phyloP scores from a whole-genome alignment of 1,284 basidiomycete genomes.

The Filobasidium uniguttulatum region DNA sequence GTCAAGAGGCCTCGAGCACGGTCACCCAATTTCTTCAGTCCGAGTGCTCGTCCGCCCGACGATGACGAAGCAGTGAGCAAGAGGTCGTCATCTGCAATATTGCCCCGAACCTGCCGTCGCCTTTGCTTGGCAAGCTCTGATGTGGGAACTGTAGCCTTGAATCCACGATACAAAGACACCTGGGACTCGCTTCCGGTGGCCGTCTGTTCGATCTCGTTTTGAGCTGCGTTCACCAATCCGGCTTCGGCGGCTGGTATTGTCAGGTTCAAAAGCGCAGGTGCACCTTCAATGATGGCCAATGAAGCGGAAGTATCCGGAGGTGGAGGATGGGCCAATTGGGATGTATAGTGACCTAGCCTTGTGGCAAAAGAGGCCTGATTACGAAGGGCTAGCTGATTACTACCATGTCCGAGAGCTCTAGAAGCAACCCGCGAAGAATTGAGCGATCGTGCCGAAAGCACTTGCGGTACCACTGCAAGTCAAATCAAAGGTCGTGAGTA shows the following conservation, averaged over 20 bases:
- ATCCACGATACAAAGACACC: slow-evolving; percentile 67
- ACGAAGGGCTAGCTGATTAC: not conserved
- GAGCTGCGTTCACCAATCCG: slow-evolving; percentile 51
- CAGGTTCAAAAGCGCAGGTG: slow-evolving; percentile 3
- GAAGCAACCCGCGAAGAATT: slow-evolving; percentile 25
- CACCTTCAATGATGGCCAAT: slow-evolving; percentile 21
- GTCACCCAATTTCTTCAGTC: slow-evolving; percentile 63
- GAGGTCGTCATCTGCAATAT: slow-evolving; percentile 45
- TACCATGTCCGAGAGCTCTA: slow-evolving; percentile 25
- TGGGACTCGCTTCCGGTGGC: not conserved
- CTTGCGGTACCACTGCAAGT: slow-evolving; percentile 61
- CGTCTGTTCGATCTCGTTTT: slow-evolving; percentile 52
- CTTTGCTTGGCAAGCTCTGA: slow-evolving; percentile 61
- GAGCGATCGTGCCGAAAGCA: slow-evolving; percentile 44
- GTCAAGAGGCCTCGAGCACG: slow-evolving; percentile 57
- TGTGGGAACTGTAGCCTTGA: slow-evolving; percentile 80
- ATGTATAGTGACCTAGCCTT: not conserved
- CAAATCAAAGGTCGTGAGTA: not conserved
- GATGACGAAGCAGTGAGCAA: not conserved
- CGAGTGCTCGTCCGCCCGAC: slow-evolving; percentile 53
- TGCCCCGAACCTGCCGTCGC: slow-evolving; percentile 54
- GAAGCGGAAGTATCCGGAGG: slow-evolving; percentile 51
- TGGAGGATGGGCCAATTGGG: slow-evolving; percentile 2
- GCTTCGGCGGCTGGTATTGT: slow-evolving; percentile 41
- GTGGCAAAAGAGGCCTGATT: not conserved